phyloP scores from a whole-genome alignment of 1,284 basidiomycete species.

The Cerioporus squamosus region DNA sequence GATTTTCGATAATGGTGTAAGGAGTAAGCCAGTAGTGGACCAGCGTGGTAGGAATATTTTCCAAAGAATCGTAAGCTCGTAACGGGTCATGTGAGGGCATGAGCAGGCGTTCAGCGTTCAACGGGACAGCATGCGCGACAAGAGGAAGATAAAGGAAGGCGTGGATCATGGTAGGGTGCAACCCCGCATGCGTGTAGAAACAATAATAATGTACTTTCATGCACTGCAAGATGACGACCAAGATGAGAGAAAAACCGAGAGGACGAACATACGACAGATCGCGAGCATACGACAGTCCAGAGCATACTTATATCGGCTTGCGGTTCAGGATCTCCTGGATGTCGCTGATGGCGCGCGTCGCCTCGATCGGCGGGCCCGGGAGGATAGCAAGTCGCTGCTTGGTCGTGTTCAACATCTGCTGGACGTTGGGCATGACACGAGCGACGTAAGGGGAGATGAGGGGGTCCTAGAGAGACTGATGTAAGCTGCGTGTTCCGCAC shows the following conservation, averaged over 20 bases:
- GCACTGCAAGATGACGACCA: slow-evolving; percentile 14
- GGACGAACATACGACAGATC: slow-evolving; percentile 9
- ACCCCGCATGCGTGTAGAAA: slow-evolving; percentile 18
- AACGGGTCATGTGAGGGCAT: slow-evolving; percentile 19
- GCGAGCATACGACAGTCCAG: slow-evolving; percentile 3
- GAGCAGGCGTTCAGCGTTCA: slow-evolving; percentile 20
- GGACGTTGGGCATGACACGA: slow-evolving; percentile 78
- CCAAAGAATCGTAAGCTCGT: slow-evolving; percentile 23
- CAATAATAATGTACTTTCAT: slow-evolving; percentile 25
- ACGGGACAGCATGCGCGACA: slow-evolving; percentile 16
- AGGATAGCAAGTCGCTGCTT: slow-evolving; percentile 78
- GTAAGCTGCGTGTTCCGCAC: slow-evolving; percentile 6
- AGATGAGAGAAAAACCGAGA: slow-evolving; percentile 4
- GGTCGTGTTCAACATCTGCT: slow-evolving; percentile 72
- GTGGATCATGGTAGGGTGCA: slow-evolving; percentile 17
- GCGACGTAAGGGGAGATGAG: slow-evolving; percentile 80
- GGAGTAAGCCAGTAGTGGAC: slow-evolving; percentile 8
- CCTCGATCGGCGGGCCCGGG: slow-evolving; percentile 69
- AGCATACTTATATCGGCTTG: slow-evolving; percentile 47
- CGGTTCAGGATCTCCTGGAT: slow-evolving; percentile 74
- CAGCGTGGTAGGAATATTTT: neutral
- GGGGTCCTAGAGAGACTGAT: slow-evolving; percentile 58
- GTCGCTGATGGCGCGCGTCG: slow-evolving; percentile 71
- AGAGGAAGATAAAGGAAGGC: slow-evolving; percentile 8
- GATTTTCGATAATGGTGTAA: slow-evolving; percentile 16